Evolutionary conservation across 352 stramenopile genomes (phyloP).

Genomic region (Globisporangium heterothallicum): DNA sequence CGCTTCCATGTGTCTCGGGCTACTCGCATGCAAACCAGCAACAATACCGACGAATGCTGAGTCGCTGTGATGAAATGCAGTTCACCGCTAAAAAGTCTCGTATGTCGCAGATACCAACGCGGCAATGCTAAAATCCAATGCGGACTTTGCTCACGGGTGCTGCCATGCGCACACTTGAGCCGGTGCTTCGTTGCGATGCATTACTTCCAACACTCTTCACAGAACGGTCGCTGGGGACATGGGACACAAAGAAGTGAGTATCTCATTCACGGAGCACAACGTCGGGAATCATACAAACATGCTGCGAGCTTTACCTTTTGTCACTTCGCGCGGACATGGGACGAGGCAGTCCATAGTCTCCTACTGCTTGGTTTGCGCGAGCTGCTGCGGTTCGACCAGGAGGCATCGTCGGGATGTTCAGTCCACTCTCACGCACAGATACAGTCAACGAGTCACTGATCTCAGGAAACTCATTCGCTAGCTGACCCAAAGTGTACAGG

Average conservation of each 20-base stretch:
- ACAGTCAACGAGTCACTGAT: constrained; percentile 78
- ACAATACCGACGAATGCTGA: too few species aligned
- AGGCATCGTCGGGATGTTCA: constrained; percentile 74
- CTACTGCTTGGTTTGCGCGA: constrained; percentile 23
- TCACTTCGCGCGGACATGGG: constrained; percentile 65
- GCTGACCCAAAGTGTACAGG: constrained; percentile 89
- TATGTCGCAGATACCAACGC: too few species aligned
- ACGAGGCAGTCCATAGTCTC: constrained; percentile 29
- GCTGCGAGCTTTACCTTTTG: constrained; percentile 58
- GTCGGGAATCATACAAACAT: neutral
- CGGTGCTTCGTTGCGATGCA: constrained; percentile 37
- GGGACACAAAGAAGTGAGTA: constrained; percentile 4
- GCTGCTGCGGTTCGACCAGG: constrained; percentile 55
- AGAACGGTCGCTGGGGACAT: constrained; percentile 37
- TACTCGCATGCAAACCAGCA: too few species aligned
- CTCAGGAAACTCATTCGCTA: constrained; percentile 92
- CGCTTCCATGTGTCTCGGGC: too few species aligned
- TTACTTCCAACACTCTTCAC: constrained; percentile 50
- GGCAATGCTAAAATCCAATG: constrained; percentile 38
- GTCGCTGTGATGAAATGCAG: too few species aligned
- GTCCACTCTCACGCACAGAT: constrained; percentile 63
- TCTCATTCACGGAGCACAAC: neutral
- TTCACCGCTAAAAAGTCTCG: too few species aligned
- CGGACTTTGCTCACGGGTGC: constrained; percentile 59
- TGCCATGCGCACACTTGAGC: constrained; percentile 43